phyloP scores from a whole-genome alignment of 345 rosid species.

The Barbarea vulgaris region DNA sequence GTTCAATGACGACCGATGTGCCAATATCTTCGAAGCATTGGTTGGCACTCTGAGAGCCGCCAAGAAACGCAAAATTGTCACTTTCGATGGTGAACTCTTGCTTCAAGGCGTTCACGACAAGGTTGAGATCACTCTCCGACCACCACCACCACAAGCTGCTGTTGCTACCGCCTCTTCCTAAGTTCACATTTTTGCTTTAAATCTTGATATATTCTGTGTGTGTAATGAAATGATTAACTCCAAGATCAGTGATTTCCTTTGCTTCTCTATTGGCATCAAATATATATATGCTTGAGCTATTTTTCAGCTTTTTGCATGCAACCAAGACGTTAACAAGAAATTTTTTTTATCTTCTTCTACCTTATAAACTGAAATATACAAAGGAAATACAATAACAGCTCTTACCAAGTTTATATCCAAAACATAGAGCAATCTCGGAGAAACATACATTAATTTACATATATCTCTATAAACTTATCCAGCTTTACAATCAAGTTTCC shows the following conservation, averaged over 20 bases:
- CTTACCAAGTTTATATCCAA: conserved; percentile 20
- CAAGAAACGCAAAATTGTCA: conserved; percentile 72
- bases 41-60: conserved; percentile 97
- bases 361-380: conserved; percentile 9
- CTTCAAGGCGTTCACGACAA: conserved; percentile 96
- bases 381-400: background rate
- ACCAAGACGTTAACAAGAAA: background rate
- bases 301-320: background rate
- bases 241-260: background rate
- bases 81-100: conserved; percentile 79
- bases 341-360: background rate
- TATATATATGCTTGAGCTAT: background rate
- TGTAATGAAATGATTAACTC: conserved; percentile 23
- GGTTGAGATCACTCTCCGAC: conserved; percentile 75
- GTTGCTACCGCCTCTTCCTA: conserved; percentile 28
- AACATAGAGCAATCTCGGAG: background rate
- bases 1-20: conserved; percentile 84
- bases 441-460: conserved; percentile 26
- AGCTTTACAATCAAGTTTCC: conserved; percentile 25
- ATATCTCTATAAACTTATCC: conserved; percentile 20
- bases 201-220: background rate
- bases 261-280: conserved; percentile 11
- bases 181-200: background rate
- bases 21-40: conserved; percentile 93
- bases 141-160: conserved; percentile 40